Base-by-base conservation (phyloP, 1,284 basidiomycete species). In the Ustilago shanxiensis region DNA sequence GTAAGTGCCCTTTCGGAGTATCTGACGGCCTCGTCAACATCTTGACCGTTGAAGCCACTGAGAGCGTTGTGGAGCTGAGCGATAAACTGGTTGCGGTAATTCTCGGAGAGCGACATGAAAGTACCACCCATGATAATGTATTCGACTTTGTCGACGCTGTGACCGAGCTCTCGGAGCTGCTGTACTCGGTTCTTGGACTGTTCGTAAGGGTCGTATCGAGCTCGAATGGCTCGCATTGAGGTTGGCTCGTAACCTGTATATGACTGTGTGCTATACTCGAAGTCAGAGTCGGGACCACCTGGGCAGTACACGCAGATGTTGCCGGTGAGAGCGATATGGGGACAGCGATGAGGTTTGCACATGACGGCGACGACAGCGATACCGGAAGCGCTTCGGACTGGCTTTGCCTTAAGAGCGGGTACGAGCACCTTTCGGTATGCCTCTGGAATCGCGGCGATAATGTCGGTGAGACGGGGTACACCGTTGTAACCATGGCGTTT, bases 221-320 rank as follows among this genome's bases (percentile, higher is more conserved):
- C 96, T 58, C 96, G 91, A 68, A 99, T 99, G 1, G 96, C 96
- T 76, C 96, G 92, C 96, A 99, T 99, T 66, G 95, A 97, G 8
- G 96, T 99, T 1, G 96, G 96, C 72, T 96, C 95, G 83, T 98
- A 98, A 3, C 95, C 95, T 2, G 95, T 97, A 84, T 98, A 98
- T 77, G 94, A 95, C 87, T 87, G 96, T 1, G 97, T 99, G 81
- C 95, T 98, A 86, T 99, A 99, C 87, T 99, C 97, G 82, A 99
- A 99, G 87, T 99, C 97, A 0, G 96, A 98, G 87, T 99, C 97
- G 5, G 97, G 97, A 10, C 97, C 97, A 61, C 97, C 97, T 14
- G 97, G 97, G 85, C 97, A 99, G 87, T 99, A 99, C 91, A 99
- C 96, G 88, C 97, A 99, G 59, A 99, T 98, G 85, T 99, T 98